Percentiles rank a stretch among this genome's conserved stretches.
These are phyloP conservation scores for Wickerhamiella allomyrinae DNA, from an alignment of 805 yeast species.

Conservation along the genomic window DNA sequence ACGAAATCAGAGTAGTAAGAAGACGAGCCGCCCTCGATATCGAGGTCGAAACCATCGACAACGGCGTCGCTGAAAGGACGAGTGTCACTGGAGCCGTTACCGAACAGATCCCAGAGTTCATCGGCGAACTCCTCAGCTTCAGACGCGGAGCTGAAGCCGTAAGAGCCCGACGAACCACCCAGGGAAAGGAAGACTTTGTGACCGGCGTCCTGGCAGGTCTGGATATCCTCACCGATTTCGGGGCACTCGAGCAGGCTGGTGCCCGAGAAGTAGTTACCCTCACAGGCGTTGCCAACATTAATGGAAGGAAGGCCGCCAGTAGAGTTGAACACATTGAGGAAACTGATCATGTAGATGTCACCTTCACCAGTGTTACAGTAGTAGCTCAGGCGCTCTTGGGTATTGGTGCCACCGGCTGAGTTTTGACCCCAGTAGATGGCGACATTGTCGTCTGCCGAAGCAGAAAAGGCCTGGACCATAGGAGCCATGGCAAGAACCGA, in stretches of 20 bases:
- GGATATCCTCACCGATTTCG: constrained; percentile 42
- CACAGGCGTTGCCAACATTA: constrained; percentile 45
- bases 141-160: constrained; percentile 34
- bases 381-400: constrained; percentile 31
- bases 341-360: constrained; percentile 55
- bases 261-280: constrained; percentile 19
- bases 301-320: constrained; percentile 25
- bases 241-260: constrained; percentile 32
- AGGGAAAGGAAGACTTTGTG: constrained; percentile 60
- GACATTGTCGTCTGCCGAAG: constrained; percentile 36
- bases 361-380: constrained; percentile 57
- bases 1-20: constrained; percentile 42
- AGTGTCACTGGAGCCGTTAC: constrained; percentile 27
- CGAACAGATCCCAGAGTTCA: constrained; percentile 35
- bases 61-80: constrained; percentile 39
- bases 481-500: constrained; percentile 5
- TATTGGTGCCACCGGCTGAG: constrained; percentile 35
- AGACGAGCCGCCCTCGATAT: constrained; percentile 35
- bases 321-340: constrained; percentile 44
- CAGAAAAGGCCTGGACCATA: constrained; percentile 6
- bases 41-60: constrained; percentile 59
- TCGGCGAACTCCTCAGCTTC: constrained; percentile 35
- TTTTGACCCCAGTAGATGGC: constrained; percentile 84
- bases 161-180: constrained; percentile 37
- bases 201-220: constrained; percentile 57